Evolutionary conservation across 2,329 filamentous ascomycete genomes (phyloP).

Genomic region (Talaromyces piceae): DNA sequence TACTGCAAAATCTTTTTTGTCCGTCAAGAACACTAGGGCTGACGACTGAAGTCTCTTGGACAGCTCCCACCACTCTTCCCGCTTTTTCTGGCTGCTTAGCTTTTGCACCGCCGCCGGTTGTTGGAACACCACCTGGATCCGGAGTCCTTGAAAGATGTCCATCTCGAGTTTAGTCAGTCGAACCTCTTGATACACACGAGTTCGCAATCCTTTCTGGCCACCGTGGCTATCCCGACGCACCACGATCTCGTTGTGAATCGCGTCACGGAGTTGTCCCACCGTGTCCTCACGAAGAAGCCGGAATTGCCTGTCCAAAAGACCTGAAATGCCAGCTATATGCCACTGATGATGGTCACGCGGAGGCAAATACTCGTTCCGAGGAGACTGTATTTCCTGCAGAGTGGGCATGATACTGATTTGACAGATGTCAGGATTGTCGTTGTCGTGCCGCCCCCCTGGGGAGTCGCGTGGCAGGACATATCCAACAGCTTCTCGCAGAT

Average conservation of each 20-base stretch:
- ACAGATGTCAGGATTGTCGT: slow-evolving; percentile 28
- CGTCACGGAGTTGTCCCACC: slow-evolving; percentile 24
- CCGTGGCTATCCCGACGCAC: background rate
- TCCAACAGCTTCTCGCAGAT: background rate
- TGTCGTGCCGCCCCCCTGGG: slow-evolving; percentile 29
- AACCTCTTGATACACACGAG: background rate
- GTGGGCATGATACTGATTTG: slow-evolving; percentile 31
- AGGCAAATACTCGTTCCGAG: slow-evolving; percentile 26
- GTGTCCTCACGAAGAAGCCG: slow-evolving; percentile 32
- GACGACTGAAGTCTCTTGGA: slow-evolving; percentile 23
- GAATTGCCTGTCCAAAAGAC: slow-evolving; percentile 30
- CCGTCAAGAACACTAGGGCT: slow-evolving; percentile 23
- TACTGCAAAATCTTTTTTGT: slow-evolving; percentile 14
- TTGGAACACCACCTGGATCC: slow-evolving; percentile 15
- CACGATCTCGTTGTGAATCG: slow-evolving; percentile 17
- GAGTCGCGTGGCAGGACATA: slow-evolving; percentile 14
- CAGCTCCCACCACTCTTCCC: slow-evolving; percentile 22
- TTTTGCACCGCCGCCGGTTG: slow-evolving; percentile 16
- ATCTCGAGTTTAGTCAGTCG: background rate
- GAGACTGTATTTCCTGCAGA: slow-evolving; percentile 25
- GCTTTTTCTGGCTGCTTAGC: slow-evolving; percentile 2
- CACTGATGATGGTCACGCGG: slow-evolving; percentile 23
- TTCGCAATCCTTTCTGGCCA: slow-evolving; percentile 1
- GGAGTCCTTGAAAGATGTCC: background rate
- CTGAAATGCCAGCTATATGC: slow-evolving; percentile 19